Evolutionary conservation across 805 yeast genomes (phyloP).

Genomic region (Metschnikowia cubensis): DNA sequence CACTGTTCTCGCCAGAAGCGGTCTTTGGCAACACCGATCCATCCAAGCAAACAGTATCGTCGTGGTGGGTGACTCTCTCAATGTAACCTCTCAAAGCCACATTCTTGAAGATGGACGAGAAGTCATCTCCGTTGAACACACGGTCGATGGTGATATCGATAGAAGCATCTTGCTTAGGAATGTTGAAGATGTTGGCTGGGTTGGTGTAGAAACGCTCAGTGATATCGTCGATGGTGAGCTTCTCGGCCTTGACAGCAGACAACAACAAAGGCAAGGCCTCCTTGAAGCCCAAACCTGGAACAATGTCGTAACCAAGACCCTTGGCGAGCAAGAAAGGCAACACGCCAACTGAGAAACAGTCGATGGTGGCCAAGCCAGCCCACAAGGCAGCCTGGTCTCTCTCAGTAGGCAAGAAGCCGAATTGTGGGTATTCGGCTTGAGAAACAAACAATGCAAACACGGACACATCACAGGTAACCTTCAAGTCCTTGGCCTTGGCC

Average conservation of each 20-base stretch:
- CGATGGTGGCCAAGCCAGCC: constrained; percentile 68
- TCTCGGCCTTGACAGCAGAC: constrained; percentile 72
- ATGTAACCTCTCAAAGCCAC: constrained; percentile 68
- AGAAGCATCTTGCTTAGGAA: constrained; percentile 73
- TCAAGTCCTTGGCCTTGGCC: constrained; percentile 77
- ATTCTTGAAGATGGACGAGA: constrained; percentile 44
- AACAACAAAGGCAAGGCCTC: constrained; percentile 81
- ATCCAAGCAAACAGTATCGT: constrained; percentile 79
- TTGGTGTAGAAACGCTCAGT: constrained; percentile 69
- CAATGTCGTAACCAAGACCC: constrained; percentile 55
- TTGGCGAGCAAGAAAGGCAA: constrained; percentile 71
- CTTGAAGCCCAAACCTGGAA: constrained; percentile 72
- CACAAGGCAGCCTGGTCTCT: constrained; percentile 81
- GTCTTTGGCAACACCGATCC: constrained; percentile 57
- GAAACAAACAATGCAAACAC: constrained; percentile 75
- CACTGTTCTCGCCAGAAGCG: constrained; percentile 58
- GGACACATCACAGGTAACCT: constrained; percentile 87
- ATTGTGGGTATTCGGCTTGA: constrained; percentile 66
- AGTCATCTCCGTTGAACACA: constrained; percentile 24
- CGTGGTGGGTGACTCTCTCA: constrained; percentile 79
- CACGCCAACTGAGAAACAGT: constrained; percentile 82
- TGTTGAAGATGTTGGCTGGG: constrained; percentile 77
- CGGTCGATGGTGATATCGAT: constrained; percentile 86
- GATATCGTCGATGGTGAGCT: constrained; percentile 69
- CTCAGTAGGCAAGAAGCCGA: constrained; percentile 70